Evolutionary conservation across 31 red algal species (phyloP).

Genomic region (Porphyra umbilicalis): DNA sequence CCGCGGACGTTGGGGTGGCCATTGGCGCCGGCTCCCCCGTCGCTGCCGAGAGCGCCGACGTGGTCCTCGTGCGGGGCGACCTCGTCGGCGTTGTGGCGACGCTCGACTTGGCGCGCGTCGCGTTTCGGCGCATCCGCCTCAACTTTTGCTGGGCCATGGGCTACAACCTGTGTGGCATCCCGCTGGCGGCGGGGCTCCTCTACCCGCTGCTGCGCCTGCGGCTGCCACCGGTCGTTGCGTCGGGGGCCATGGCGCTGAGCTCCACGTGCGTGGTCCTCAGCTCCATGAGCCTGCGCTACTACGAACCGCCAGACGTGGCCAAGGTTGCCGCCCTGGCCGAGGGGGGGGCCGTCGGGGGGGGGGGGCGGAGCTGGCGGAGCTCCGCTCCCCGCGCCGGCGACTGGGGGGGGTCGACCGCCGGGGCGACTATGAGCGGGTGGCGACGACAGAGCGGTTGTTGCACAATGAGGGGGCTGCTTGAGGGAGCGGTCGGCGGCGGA

Average conservation of each 20-base stretch:
- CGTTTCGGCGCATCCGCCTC: conserved; percentile 72
- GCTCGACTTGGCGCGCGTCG: conserved; percentile 47
- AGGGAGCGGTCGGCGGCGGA: background rate
- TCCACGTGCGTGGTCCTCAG: conserved; percentile 76
- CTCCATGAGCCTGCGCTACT: conserved; percentile 66
- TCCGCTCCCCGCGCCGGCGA: background rate
- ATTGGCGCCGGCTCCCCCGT: conserved; percentile 79
- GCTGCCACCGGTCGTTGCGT: conserved; percentile 85
- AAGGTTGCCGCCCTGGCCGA: background rate
- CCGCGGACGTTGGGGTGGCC: conserved; percentile 81
- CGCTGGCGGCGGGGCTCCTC: conserved; percentile 82
- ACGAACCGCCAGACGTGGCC: conserved; percentile 23
- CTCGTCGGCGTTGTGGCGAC: conserved; percentile 60
- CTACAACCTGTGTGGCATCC: conserved; percentile 87
- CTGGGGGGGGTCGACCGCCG: background rate
- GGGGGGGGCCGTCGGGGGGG: background rate
- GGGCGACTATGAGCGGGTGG: conserved; percentile 2
- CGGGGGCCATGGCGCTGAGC: conserved; percentile 83
- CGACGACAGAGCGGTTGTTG: conserved; percentile 19
- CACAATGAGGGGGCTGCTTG: background rate
- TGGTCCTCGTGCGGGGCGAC: conserved; percentile 72
- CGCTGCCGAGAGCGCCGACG: conserved; percentile 61
- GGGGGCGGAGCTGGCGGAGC: conserved; percentile 3
- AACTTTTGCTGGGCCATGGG: conserved; percentile 91
- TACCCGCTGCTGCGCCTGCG: conserved; percentile 69